Base-by-base conservation (phyloP, 2,329 filamentous ascomycete genomes). In the Calonectria henricotiae region DNA sequence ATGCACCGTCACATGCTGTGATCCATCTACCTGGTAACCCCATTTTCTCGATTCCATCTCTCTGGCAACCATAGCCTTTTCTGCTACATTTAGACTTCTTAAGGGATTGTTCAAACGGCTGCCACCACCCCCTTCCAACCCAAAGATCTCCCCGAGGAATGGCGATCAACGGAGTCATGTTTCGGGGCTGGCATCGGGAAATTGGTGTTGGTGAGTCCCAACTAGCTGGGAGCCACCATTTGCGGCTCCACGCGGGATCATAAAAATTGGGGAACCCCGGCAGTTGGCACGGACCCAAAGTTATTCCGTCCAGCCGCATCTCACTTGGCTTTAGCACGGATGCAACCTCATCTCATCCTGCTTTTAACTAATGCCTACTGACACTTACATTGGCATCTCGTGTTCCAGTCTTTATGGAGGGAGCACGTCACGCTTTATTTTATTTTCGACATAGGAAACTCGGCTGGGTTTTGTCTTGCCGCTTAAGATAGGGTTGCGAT, bases 241-340 rank as follows among this genome's bases (percentile, higher is more conserved):
- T 23, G 51, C 32, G 51, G 51, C 51, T 58, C 51, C 51, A 58
- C 51, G 35, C 35, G 20, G 51, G 51, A 39, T 11, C 11, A 37
- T 39, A 20, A 37, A 58, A 39, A 58, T 39, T 62, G 25, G 60
- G 39, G 43, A 46, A 62, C 30, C 27, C 27, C 17, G 60, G 41
- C 12, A 35, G 43, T 35, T 35, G 43, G 30, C 43, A 46, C 41
- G 60, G 43, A 32, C n/a, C 61, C 30, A 63, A 51, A 44, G 44
- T 46, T 63, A 63, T 63, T 63, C 61, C 61, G 43, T 63, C 44
- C 20, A 58, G 51, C 51, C 51, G n/a, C 32, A 47, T 47, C 17
- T 62, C 49, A 30, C 17, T 62, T 49, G 43, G 23, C 43, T 15
- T 25, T 9, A 8, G 30, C 37, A 23, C 13, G 37, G 51, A 39